A percentile compares a stretch with the other conserved stretches of the same genome.
Evolutionary conservation across 768 basidiomycete species (phyloP).

Genomic region (Termitomyces sp.): DNA sequence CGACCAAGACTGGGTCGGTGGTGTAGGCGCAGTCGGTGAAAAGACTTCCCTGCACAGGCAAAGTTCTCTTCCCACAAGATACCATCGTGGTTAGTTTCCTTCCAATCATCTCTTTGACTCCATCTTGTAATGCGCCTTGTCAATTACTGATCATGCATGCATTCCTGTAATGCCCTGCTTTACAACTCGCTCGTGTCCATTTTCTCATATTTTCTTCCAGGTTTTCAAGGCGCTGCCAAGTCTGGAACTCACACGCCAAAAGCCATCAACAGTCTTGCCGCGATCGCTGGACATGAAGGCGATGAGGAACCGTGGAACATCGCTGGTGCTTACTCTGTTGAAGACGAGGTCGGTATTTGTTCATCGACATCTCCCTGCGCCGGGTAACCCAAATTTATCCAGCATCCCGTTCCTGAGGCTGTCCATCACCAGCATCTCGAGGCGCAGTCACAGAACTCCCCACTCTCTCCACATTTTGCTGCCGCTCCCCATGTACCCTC

Average conservation of each 20-base stretch:
- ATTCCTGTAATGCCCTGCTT: constrained; percentile 17
- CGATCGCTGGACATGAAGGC: constrained; percentile 82
- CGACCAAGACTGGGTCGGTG: constrained; percentile 77
- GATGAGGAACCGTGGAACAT: constrained; percentile 88
- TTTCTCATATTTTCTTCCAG: constrained; percentile 27
- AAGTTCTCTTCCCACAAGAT: constrained; percentile 75
- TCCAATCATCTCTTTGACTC: constrained; percentile 1
- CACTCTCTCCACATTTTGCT: constrained; percentile 60
- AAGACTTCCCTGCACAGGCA: constrained; percentile 77
- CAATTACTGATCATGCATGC: constrained; percentile 18
- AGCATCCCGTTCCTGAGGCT: constrained; percentile 22
- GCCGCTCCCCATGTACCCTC: constrained; percentile 50
- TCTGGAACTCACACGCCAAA: constrained; percentile 64
- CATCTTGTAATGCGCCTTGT: constrained; percentile 11
- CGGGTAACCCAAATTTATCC: constrained; percentile 9
- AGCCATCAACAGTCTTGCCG: constrained; percentile 75
- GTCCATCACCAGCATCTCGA: constrained; percentile 49
- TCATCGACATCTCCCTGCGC: background rate
- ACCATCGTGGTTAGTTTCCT: constrained; percentile 58
- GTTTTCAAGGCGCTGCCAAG: constrained; percentile 48
- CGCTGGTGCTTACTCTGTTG: constrained; percentile 49
- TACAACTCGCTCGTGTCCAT: constrained; percentile 1
- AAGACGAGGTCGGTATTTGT: constrained; percentile 54
- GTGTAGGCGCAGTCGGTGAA: constrained; percentile 79
- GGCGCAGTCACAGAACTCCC: constrained; percentile 43